phyloP scores from a whole-genome alignment of 305 asterid genomes.

The Fraxinus ornus region DNA sequence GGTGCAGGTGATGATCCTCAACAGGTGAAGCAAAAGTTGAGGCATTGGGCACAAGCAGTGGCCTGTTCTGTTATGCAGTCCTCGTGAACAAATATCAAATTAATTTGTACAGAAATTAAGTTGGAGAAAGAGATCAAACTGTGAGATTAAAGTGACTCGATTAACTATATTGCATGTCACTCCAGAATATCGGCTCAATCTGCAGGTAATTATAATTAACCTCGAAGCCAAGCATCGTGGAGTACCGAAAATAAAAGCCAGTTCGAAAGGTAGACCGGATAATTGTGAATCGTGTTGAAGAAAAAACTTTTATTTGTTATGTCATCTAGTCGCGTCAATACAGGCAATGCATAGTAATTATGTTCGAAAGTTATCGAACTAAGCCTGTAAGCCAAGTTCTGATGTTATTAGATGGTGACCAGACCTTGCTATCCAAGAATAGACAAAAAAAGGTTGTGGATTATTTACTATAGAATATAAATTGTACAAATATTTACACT shows the following conservation, averaged over 20 bases:
- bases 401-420: background rate
- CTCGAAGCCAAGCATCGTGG: background rate
- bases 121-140: background rate
- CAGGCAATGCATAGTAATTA: background rate
- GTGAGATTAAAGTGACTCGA: background rate
- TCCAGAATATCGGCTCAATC: background rate
- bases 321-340: background rate
- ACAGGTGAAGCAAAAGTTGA: constrained; percentile 62
- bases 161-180: background rate
- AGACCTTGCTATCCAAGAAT: background rate
- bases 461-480: background rate
- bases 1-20: constrained; percentile 66
- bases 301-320: background rate
- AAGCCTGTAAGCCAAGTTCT: background rate
- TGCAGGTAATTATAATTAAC: background rate
- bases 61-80: constrained; percentile 78
- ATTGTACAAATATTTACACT: background rate
- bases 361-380: background rate
- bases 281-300: background rate
- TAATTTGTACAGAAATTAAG: background rate
- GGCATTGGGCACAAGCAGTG: constrained; percentile 92
- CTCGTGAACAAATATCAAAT: constrained; percentile 22
- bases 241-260: background rate
- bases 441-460: background rate
- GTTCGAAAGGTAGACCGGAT: background rate